Evolutionary conservation across 2,329 filamentous ascomycete species (phyloP).

Genomic region (Raffaelea arxii): DNA sequence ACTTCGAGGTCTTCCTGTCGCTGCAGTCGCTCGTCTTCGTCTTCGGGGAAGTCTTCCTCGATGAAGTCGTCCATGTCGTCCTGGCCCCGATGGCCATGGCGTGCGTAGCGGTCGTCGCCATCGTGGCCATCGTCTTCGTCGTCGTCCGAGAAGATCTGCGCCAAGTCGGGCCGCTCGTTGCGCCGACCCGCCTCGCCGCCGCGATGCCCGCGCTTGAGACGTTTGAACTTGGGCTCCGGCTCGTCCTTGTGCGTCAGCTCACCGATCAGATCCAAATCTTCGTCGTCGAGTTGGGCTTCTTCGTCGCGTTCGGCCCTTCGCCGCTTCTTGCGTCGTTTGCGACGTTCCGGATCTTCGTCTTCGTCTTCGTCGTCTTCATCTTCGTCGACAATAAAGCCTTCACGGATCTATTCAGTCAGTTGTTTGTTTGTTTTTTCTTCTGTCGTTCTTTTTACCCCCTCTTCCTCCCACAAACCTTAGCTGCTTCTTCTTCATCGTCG

Average conservation of each 20-base stretch:
- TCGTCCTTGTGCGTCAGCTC: conserved; percentile 30
- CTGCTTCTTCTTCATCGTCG: conserved; percentile 77
- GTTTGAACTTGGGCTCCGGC: conserved; percentile 78
- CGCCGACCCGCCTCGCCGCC: conserved; percentile 61
- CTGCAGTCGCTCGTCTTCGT: conserved; percentile 67
- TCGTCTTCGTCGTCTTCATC: conserved; percentile 67
- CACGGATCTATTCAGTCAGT: conserved; percentile 63
- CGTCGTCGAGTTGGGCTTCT: conserved; percentile 86
- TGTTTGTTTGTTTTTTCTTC: no score
- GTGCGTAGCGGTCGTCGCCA: conserved; percentile 42
- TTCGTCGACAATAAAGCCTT: conserved; percentile 92
- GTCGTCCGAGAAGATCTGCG: conserved; percentile 92
- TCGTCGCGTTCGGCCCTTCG: conserved; percentile 67
- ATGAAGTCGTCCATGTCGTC: conserved; percentile 95
- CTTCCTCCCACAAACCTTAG: conserved; percentile 49
- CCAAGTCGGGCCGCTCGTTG: conserved; percentile 60
- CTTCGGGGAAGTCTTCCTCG: conserved; percentile 86
- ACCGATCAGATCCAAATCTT: conserved; percentile 91
- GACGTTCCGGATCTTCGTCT: conserved; percentile 42
- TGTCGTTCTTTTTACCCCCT: no score
- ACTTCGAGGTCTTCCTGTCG: conserved; percentile 83
- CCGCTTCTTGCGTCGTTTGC: conserved; percentile 65
- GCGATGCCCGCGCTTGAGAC: conserved; percentile 83
- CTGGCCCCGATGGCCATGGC: conserved; percentile 46
- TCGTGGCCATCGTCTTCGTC: conserved; percentile 64